Evolutionary conservation across 2,329 filamentous ascomycete genomes (phyloP).

Genomic region (Fusarium bulbicola): DNA sequence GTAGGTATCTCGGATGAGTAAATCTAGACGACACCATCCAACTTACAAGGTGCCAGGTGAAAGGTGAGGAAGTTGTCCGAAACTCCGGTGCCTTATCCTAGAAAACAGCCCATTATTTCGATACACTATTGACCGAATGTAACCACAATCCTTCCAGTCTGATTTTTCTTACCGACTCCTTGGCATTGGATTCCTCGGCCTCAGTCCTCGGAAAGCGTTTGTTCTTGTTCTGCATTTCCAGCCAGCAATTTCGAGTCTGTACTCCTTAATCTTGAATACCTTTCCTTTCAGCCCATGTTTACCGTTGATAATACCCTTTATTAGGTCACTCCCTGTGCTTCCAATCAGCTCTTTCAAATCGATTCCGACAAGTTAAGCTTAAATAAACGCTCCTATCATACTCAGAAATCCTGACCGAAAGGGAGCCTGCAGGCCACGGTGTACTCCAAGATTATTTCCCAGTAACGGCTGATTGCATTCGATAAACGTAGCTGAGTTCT

Average conservation of each 20-base stretch:
- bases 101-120: background rate
- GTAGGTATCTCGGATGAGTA: background rate
- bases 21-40: background rate
- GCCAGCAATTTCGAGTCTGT: background rate
- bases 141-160: background rate
- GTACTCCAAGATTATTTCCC: background rate
- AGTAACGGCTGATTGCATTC: background rate
- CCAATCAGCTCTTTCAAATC: background rate
- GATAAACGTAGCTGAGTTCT: background rate
- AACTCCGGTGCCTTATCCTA: background rate
- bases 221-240: background rate
- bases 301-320: too few species aligned
- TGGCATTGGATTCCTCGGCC: background rate
- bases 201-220: background rate
- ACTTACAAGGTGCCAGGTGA: background rate
- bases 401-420: background rate
- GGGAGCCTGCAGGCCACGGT: background rate
- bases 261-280: background rate
- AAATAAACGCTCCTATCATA: background rate
- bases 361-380: background rate
- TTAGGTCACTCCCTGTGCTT: background rate
- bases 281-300: background rate
- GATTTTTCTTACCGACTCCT: background rate
- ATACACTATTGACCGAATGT: background rate
- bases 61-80: slow-evolving; percentile 15